These are phyloP conservation scores for Brassica napus DNA, from an alignment of 345 rosid species.

Conservation along the genomic window Da-Ae NC_063441.1:12427501-12428000, in stretches of 20 bases:
- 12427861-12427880: neutral
- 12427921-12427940: neutral
- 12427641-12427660: constrained; percentile 34
- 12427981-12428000: no score
- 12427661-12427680: constrained; percentile 24
- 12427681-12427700: constrained; percentile 24
- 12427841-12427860: constrained; percentile 9
- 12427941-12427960: neutral
- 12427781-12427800: neutral
- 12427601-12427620: constrained; percentile 29
- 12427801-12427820: neutral
- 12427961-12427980: neutral
- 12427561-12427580: constrained; percentile 29
- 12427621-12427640: constrained; percentile 32
- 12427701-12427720: constrained; percentile 34
- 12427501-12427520: constrained; percentile 33
- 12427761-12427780: constrained; percentile 34
- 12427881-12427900: neutral
- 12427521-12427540: constrained; percentile 22
- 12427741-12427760: constrained; percentile 14
- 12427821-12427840: neutral
- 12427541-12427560: constrained; percentile 27
- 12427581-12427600: constrained; percentile 29
- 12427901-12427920: neutral
- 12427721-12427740: constrained; percentile 29